A percentile compares a stretch with the other conserved stretches of the same genome.
phyloP scores from a whole-genome alignment of 371 early-diverging fungal genomes.

The Enteropsectra breve region DNA sequence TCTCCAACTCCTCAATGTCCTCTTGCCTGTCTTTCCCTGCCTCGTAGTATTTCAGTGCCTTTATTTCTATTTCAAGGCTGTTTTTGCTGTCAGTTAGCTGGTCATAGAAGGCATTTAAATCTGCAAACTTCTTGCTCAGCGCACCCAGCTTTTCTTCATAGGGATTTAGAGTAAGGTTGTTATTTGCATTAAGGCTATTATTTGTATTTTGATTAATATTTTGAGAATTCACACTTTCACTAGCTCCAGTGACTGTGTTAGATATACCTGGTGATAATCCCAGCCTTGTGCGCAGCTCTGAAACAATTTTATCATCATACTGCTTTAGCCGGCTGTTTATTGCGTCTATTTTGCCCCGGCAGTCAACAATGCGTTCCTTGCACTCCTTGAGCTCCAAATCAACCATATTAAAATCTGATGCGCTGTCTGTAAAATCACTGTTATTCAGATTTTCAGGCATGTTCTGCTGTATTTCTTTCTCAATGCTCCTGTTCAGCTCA shows the following conservation, averaged over 20 bases:
- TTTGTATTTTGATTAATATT: too few relatives aligned
- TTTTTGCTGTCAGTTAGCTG: constrained; percentile 6
- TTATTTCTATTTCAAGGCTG: constrained; percentile 10
- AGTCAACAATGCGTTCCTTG: constrained; percentile 1
- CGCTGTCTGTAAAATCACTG: constrained; percentile 44
- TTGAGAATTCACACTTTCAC: too few relatives aligned
- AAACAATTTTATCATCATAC: constrained; percentile 2
- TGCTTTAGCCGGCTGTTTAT: constrained; percentile 10
- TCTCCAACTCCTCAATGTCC: constrained; percentile 37
- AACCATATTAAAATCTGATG: constrained; percentile 56
- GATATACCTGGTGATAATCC: too few relatives aligned
- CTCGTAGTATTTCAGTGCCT: constrained; percentile 24
- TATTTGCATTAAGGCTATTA: too few relatives aligned
- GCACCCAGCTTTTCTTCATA: not conserved
- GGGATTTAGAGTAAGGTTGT: not conserved
- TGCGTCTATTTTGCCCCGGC: not conserved
- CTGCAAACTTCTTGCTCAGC: not conserved
- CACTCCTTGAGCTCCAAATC: constrained; percentile 7
- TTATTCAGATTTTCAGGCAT: too few relatives aligned
- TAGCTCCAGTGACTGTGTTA: too few relatives aligned
- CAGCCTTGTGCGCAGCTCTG: not conserved
- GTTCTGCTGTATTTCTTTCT: constrained; percentile 39
- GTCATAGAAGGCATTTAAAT: constrained; percentile 2
- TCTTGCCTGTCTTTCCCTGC: constrained; percentile 17
- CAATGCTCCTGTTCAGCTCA: constrained; percentile 61